Evolutionary conservation across 1,139 yeast genomes (phyloP).

Genomic region (Scheffersomyces insectosa): DNA sequence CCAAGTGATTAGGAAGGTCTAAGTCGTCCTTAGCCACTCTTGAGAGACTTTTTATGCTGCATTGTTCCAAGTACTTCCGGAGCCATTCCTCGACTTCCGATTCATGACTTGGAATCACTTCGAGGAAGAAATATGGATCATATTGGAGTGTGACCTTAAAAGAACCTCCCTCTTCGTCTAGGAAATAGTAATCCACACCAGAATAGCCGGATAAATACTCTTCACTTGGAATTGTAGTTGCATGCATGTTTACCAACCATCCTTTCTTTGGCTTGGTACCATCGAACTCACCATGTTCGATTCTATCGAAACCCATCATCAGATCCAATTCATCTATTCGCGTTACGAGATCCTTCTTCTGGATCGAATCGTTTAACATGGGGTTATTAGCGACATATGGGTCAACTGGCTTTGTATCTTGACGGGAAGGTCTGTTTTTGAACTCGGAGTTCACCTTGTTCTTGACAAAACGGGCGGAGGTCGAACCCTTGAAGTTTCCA

Average conservation of each 20-base stretch:
- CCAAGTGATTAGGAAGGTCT: conserved; percentile 77
- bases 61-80: conserved; percentile 63
- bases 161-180: conserved; percentile 97
- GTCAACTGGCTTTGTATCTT: conserved; percentile 17
- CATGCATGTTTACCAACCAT: conserved; percentile 89
- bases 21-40: conserved; percentile 76
- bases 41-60: conserved; percentile 53
- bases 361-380: conserved; percentile 41
- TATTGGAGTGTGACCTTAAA: conserved; percentile 82
- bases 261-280: conserved; percentile 64
- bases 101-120: conserved; percentile 65
- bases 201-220: conserved; percentile 55
- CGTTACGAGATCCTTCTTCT: conserved; percentile 44
- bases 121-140: conserved; percentile 87
- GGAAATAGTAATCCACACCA: conserved; percentile 91
- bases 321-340: conserved; percentile 67
- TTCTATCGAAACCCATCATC: conserved; percentile 81
- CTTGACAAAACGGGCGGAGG: conserved; percentile 57
- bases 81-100: conserved; percentile 86
- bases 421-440: conserved; percentile 10
- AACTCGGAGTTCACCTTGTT: conserved; percentile 27
- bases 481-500: conserved; percentile 45
- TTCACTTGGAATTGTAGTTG: conserved; percentile 59
- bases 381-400: conserved; percentile 36
- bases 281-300: conserved; percentile 59